Conservation (phyloP, 345 rosid species). For the Corymbia maculata region DNA sequence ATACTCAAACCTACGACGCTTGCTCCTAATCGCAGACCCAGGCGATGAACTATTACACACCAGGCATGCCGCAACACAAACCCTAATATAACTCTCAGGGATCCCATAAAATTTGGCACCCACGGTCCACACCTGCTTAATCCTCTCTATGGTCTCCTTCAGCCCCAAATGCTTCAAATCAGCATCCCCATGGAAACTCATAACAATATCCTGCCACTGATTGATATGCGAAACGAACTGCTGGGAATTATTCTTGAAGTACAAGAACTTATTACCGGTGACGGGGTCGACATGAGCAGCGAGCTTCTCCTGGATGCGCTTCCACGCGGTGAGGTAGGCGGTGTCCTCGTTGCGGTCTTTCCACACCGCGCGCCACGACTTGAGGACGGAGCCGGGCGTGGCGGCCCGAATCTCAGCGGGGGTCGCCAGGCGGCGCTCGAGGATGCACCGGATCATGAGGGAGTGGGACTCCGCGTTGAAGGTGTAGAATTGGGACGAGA, state of each 20-base stretch:
- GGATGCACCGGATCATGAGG: conserved; percentile 90
- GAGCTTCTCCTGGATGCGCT: conserved; percentile 96
- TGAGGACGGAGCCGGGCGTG: conserved; percentile 64
- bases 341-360: conserved; percentile 97
- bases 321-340: conserved; percentile 97
- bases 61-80: conserved; percentile 84
- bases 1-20: conserved; percentile 85
- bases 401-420: conserved; percentile 92
- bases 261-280: conserved; percentile 75
- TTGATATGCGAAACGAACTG: conserved; percentile 81
- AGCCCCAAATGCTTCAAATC: conserved; percentile 86
- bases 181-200: conserved; percentile 86
- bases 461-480: conserved; percentile 91
- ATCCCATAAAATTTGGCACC: conserved; percentile 95
- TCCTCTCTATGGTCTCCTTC: conserved; percentile 87
- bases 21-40: conserved; percentile 70
- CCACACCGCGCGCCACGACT: conserved; percentile 97
- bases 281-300: conserved; percentile 52
- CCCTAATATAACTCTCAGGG: conserved; percentile 96
- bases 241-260: conserved; percentile 83
- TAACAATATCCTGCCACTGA: conserved; percentile 97
- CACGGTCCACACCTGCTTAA: conserved; percentile 94
- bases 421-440: conserved; percentile 70
- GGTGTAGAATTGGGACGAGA: conserved; percentile 93
- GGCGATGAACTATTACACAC: conserved; percentile 51